phyloP scores from a whole-genome alignment of 768 basidiomycete species.

The Macrolepiota fuliginosa region DNA sequence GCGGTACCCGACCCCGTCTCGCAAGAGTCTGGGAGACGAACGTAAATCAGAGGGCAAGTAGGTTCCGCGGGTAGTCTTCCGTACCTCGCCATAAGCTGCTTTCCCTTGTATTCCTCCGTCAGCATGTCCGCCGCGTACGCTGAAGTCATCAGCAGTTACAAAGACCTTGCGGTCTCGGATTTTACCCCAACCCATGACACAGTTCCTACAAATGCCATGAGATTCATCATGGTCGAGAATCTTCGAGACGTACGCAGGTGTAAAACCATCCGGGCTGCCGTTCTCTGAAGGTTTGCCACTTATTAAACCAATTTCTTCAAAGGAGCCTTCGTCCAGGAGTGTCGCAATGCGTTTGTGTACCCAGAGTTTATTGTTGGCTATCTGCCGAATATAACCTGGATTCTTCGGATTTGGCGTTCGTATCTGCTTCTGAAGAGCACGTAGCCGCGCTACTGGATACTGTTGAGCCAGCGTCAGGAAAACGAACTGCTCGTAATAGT shows the following conservation, averaged over 20 bases:
- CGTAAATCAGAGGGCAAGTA: not conserved
- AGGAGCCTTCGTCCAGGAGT: constrained; percentile 31
- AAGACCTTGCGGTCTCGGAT: constrained; percentile 33
- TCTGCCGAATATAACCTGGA: constrained; percentile 38
- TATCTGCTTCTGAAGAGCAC: constrained; percentile 29
- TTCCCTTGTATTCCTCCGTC: constrained; percentile 39
- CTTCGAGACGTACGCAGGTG: constrained; percentile 30
- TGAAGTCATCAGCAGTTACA: constrained; percentile 39
- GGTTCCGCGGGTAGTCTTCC: not conserved
- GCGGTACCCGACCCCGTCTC: constrained; percentile 31
- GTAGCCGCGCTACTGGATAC: constrained; percentile 29
- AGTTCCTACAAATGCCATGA: constrained; percentile 24
- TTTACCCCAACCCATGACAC: constrained; percentile 35
- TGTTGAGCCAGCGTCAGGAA: constrained; percentile 8
- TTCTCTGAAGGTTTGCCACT: constrained; percentile 31
- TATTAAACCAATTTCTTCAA: constrained; percentile 34
- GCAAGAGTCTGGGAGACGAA: constrained; percentile 26
- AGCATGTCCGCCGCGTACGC: constrained; percentile 40
- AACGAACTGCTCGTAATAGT: not conserved
- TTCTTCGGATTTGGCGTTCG: constrained; percentile 31
- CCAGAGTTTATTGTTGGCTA: constrained; percentile 36
- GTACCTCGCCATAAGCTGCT: constrained; percentile 38
- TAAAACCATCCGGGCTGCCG: constrained; percentile 29
- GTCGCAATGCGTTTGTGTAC: constrained; percentile 35
- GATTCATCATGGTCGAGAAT: not conserved